Evolutionary conservation across 2,329 filamentous ascomycete species (phyloP).

Genomic region (Colletotrichum euphorbiae): DNA sequence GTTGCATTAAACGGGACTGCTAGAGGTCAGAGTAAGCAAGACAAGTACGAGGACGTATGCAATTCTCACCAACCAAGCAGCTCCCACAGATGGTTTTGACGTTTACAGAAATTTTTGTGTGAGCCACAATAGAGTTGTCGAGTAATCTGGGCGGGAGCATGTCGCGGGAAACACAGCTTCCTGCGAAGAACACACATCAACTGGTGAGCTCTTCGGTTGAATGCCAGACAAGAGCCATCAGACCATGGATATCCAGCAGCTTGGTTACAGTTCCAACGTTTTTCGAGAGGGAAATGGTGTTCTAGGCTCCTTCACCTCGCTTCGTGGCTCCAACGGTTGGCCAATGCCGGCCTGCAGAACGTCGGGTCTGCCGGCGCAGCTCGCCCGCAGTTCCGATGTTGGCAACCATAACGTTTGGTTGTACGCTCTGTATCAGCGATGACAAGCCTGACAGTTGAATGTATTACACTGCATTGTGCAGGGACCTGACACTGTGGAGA

Average conservation of each 20-base stretch:
- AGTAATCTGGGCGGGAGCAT: background rate
- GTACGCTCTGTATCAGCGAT: slow-evolving; percentile 25
- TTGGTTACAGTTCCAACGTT: slow-evolving; percentile 31
- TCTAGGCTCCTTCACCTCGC: slow-evolving; percentile 33
- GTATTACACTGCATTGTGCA: slow-evolving; percentile 38
- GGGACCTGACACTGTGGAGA: slow-evolving; percentile 34
- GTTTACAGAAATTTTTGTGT: background rate
- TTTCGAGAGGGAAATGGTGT: slow-evolving; percentile 26
- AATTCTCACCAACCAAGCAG: background rate
- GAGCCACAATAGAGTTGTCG: too few species aligned
- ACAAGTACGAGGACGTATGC: slow-evolving; percentile 3
- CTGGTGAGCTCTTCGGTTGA: too few species aligned
- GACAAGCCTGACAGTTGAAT: slow-evolving; percentile 20
- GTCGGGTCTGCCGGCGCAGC: slow-evolving; percentile 38
- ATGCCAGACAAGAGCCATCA: background rate
- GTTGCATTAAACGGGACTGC: slow-evolving; percentile 15
- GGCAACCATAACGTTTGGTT: slow-evolving; percentile 31
- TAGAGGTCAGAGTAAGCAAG: slow-evolving; percentile 23
- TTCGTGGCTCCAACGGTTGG: slow-evolving; percentile 26
- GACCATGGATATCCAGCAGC: slow-evolving; percentile 24
- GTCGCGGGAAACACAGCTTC: too few species aligned
- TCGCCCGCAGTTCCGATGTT: slow-evolving; percentile 38
- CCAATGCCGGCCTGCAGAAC: slow-evolving; percentile 38
- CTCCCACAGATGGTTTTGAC: background rate
- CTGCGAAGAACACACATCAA: too few species aligned